Percentiles rank a stretch among this genome's conserved stretches.
phyloP scores from a whole-genome alignment of 768 basidiomycete species.

The Mycena leptocephala region DNA sequence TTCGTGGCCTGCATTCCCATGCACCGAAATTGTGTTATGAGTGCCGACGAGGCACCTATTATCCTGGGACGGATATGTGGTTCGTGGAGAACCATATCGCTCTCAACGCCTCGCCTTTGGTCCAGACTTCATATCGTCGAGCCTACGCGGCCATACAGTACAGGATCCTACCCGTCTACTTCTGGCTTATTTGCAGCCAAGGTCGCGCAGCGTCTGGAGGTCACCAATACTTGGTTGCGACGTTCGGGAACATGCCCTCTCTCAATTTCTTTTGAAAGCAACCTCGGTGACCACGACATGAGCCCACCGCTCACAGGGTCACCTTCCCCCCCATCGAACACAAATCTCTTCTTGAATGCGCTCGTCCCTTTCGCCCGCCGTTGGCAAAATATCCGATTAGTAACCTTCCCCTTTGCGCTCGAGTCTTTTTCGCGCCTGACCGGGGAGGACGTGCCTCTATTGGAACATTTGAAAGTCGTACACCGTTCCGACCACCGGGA shows the following conservation, averaged over 20 bases:
- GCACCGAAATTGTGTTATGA: constrained; percentile 33
- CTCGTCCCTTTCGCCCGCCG: neutral
- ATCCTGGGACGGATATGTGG: constrained; percentile 45
- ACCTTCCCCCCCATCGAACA: too few species aligned
- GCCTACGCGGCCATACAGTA: neutral
- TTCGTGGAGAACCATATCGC: constrained; percentile 40
- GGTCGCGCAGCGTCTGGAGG: neutral
- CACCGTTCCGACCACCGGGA: too few species aligned
- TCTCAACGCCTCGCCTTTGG: constrained; percentile 45
- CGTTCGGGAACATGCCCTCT: neutral
- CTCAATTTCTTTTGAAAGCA: neutral
- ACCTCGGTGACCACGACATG: neutral
- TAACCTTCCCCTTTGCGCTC: neutral
- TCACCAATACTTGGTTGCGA: neutral
- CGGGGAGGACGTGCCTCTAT: neutral
- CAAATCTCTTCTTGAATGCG: neutral
- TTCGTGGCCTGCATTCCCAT: constrained; percentile 45
- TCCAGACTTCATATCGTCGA: constrained; percentile 6
- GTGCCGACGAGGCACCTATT: constrained; percentile 39
- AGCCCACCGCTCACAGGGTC: neutral
- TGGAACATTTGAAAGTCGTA: neutral
- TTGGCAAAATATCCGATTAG: constrained; percentile 7
- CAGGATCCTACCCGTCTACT: neutral
- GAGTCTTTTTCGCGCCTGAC: neutral
- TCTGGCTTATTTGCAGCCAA: neutral